Percentiles rank a stretch among this genome's conserved stretches.
Conservation (phyloP, 2,329 filamentous ascomycete genomes). For the Microsporum canis region DNA sequence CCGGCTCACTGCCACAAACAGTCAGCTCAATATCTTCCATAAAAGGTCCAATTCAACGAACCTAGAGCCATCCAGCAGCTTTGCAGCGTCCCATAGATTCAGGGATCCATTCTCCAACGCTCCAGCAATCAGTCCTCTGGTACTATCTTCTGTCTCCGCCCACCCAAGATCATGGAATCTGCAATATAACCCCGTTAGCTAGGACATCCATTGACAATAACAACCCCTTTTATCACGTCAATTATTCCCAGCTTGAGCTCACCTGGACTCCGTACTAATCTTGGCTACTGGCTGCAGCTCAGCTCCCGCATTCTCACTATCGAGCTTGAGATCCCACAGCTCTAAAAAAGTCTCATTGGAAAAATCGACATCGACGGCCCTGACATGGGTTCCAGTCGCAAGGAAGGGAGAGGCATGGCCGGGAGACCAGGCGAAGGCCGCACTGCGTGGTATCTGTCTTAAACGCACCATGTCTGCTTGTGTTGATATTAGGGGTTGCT, state of each 20-base stretch:
- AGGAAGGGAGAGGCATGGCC: slow-evolving; percentile 67
- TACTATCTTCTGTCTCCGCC: slow-evolving; percentile 68
- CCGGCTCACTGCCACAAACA: slow-evolving; percentile 53
- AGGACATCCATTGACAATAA: slow-evolving; percentile 5
- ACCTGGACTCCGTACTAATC: slow-evolving; percentile 84
- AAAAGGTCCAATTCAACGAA: slow-evolving; percentile 22
- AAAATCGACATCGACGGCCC: slow-evolving; percentile 93
- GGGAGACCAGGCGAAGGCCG: slow-evolving; percentile 93
- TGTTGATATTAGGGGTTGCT: slow-evolving; percentile 16
- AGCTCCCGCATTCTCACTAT: slow-evolving; percentile 60
- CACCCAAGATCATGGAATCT: slow-evolving; percentile 95
- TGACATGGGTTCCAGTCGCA: slow-evolving; percentile 86
- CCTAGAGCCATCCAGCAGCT: slow-evolving; percentile 45
- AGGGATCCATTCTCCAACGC: slow-evolving; percentile 89
- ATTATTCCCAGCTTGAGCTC: slow-evolving; percentile 20
- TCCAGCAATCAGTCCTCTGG: slow-evolving; percentile 83
- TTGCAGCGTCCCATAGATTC: slow-evolving; percentile 83
- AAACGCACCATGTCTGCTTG: slow-evolving; percentile 68
- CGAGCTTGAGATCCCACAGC: slow-evolving; percentile 85
- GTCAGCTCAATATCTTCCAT: background rate
- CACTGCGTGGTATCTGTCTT: slow-evolving; percentile 91
- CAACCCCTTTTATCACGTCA: background rate
- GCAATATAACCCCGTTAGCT: background rate
- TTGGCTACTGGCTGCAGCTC: slow-evolving; percentile 79
- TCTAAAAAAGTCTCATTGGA: slow-evolving; percentile 95